Conservation (phyloP, 2,329 filamentous ascomycete genomes). For the Beauveria sp. region DNA sequence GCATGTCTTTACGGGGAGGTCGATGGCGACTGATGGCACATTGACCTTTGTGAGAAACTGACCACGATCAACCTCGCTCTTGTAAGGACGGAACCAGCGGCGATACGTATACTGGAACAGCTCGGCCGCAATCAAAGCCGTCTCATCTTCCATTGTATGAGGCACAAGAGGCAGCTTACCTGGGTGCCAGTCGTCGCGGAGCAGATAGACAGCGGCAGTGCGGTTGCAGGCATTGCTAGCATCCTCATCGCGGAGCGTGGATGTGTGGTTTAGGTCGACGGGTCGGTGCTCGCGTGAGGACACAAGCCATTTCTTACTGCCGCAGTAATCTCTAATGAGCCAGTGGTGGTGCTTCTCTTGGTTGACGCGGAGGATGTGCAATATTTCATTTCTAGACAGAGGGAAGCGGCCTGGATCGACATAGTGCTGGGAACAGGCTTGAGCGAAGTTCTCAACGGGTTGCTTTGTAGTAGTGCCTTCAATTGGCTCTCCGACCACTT, state of each 20-base stretch:
- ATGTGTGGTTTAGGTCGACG: neutral
- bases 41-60: slow-evolving; percentile 8
- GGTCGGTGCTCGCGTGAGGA: neutral
- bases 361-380: neutral
- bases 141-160: too few species aligned
- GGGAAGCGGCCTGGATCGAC: neutral
- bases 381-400: neutral
- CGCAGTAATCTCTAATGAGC: neutral
- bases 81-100: neutral
- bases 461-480: too few species aligned
- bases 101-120: neutral
- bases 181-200: neutral
- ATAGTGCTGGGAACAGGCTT: too few species aligned
- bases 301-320: neutral
- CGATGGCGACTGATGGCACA: neutral
- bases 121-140: neutral
- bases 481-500: too few species aligned
- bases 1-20: neutral
- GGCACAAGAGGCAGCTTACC: neutral
- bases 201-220: neutral
- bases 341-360: neutral
- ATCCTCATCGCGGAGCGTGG: neutral
- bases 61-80: slow-evolving; percentile 3
- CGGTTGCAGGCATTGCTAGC: slow-evolving; percentile 3
- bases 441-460: too few species aligned